These are phyloP conservation scores for Luvunga scandens DNA, from an alignment of 345 rosid species.

Conservation along the genomic window DNA sequence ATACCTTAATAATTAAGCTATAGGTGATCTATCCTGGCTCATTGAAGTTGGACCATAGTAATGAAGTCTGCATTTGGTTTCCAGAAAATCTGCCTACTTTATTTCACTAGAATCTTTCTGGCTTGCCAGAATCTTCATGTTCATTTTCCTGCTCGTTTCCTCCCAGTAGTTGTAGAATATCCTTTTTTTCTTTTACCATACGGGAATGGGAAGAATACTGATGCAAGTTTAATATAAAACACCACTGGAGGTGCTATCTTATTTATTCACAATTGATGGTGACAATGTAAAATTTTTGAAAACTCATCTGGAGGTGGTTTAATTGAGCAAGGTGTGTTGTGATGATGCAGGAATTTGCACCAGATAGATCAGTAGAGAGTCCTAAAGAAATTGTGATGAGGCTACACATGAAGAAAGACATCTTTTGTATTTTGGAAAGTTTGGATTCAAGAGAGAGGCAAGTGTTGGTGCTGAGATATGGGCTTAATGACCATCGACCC, in stretches of 20 bases:
- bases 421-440: constrained; percentile 45
- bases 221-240: background rate
- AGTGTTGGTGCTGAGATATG: constrained; percentile 62
- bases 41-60: background rate
- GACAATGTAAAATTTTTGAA: background rate
- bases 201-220: background rate
- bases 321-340: constrained; percentile 6
- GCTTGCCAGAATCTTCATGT: background rate
- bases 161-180: background rate
- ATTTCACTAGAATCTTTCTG: background rate
- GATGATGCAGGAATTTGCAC: constrained; percentile 53
- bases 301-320: background rate
- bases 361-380: constrained; percentile 44
- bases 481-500: constrained; percentile 49
- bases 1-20: background rate
- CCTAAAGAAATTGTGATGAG: constrained; percentile 55
- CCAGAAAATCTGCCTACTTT: background rate
- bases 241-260: background rate
- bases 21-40: background rate
- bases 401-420: constrained; percentile 53
- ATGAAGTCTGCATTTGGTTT: background rate
- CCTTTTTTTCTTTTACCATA: background rate
- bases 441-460: constrained; percentile 66
- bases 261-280: background rate
- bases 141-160: background rate